Evolutionary conservation across 2,329 filamentous ascomycete species (phyloP), one percentile per base, ranked within the genome.

Genomic region (Colletotrichum cordylinicola): DNA sequence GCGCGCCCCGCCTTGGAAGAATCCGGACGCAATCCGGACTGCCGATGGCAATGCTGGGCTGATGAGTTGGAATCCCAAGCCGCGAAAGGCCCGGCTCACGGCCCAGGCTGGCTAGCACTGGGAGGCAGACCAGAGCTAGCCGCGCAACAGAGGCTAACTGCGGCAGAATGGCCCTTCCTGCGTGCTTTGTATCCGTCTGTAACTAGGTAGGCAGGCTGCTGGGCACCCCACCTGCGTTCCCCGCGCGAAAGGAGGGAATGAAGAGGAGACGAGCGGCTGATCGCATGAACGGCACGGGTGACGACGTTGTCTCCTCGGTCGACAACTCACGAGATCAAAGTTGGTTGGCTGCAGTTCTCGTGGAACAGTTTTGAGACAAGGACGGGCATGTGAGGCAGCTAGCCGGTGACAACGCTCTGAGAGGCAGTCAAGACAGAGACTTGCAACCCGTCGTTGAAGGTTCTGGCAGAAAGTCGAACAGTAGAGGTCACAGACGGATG

Each of bases 201-300:
- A 48, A 9, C 39, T 48, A 48, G 24, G 24, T 24, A 9, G 18
- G 9, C n/a, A 48, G 39, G 39, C 39, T 48, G 39, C 39, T 18
- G n/a, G 39, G 15, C n/a, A 39, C 58, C 60, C 39, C 62, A 35
- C 62, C 27, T 33, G 13, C 10, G 31, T 39, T 29, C 56, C 69
- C 62, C 62, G 62, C 73, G 39, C 62, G 58, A 58, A 48, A 29
- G 48, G 52, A 33, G 31, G 71, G 33, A 31, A 39, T 24, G 39
- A 62, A n/a, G 39, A 35, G 56, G 58, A 24, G 33, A 29, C 27
- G 33, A 35, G 16, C 62, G 43, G 73, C 35, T 65, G 62, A 60
- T 73, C n/a, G 73, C 62, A 72, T 62, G 61, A 67, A 67, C 62
- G 27, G 62, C 56, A 33, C 69, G 70, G 64, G 21, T 68, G 56